Percentiles rank a stretch among this genome's conserved stretches.
phyloP scores from a whole-genome alignment of 73 alveolate genomes.

The Paramecium bursaria region DNA sequence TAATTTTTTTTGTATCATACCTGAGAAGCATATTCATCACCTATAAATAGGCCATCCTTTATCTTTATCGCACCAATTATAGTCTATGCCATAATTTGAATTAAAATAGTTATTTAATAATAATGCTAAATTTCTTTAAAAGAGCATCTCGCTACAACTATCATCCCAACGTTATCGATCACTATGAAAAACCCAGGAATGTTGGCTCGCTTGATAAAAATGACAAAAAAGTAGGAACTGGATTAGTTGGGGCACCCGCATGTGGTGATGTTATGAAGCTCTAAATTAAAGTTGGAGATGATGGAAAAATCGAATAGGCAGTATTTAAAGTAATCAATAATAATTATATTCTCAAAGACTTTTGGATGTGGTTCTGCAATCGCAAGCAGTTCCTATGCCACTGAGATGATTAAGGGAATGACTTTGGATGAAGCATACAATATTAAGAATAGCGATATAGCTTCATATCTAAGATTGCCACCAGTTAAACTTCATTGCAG shows the following conservation, averaged over 20 bases:
- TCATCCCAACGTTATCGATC: conserved; percentile 89
- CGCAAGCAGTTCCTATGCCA: conserved; percentile 92
- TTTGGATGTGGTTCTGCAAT: conserved; percentile 98
- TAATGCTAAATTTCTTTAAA: conserved; percentile 23
- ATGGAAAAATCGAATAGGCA: conserved; percentile 90
- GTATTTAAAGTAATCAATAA: conserved; percentile 80
- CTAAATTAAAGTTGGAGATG: conserved; percentile 87
- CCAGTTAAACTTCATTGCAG: conserved; percentile 95
- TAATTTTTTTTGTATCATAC: conserved; percentile 54
- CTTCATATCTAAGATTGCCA: conserved; percentile 87
- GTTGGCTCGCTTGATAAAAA: conserved; percentile 87
- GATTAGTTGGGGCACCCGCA: conserved; percentile 97
- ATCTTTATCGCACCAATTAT: conserved; percentile 88
- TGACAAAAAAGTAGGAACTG: conserved; percentile 91
- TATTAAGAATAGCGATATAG: conserved; percentile 90
- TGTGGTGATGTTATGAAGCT: conserved; percentile 98
- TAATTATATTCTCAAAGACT: conserved; percentile 74
- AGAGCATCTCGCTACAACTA: conserved; percentile 67
- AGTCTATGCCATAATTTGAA: conserved; percentile 58
- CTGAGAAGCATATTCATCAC: conserved; percentile 89
- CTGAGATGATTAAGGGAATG: conserved; percentile 89
- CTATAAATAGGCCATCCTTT: conserved; percentile 88
- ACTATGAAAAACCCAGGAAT: conserved; percentile 91
- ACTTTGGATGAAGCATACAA: conserved; percentile 87
- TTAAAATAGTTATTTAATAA: too few species aligned